Evolutionary conservation across 2,329 filamentous ascomycete species (phyloP).

Genomic region (Xylariaceae sp.): DNA sequence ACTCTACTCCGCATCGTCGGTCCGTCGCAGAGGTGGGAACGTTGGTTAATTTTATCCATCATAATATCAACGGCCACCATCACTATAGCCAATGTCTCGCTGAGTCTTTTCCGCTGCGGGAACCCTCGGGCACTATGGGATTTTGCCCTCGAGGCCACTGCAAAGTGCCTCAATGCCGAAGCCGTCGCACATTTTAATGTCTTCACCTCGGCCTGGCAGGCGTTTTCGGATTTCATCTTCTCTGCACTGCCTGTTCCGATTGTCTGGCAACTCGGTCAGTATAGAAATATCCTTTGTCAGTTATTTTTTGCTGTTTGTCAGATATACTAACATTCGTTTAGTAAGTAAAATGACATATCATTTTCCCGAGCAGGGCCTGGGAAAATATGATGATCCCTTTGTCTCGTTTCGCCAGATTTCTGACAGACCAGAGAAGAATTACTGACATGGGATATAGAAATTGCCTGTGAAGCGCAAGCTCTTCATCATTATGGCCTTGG

Average conservation of each 20-base stretch:
- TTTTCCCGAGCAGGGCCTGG: too few species aligned
- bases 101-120: not conserved
- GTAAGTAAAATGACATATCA: too few species aligned
- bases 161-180: not conserved
- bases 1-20: not conserved
- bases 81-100: not conserved
- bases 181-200: not conserved
- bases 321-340: too few species aligned
- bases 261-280: not conserved
- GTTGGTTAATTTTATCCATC: not conserved
- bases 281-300: too few species aligned
- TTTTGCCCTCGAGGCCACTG: not conserved
- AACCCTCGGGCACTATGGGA: not conserved
- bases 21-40: not conserved
- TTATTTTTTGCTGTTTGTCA: too few species aligned
- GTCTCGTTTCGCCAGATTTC: too few species aligned
- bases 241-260: not conserved
- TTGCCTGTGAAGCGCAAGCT: not conserved
- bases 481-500: not conserved
- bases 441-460: too few species aligned
- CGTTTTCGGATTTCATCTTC: not conserved
- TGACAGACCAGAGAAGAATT: too few species aligned
- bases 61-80: not conserved
- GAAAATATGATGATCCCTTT: too few species aligned
- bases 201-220: not conserved